phyloP scores from a whole-genome alignment of 108 stramenopile species.

The Cyclostephanos tholiformis region DNA sequence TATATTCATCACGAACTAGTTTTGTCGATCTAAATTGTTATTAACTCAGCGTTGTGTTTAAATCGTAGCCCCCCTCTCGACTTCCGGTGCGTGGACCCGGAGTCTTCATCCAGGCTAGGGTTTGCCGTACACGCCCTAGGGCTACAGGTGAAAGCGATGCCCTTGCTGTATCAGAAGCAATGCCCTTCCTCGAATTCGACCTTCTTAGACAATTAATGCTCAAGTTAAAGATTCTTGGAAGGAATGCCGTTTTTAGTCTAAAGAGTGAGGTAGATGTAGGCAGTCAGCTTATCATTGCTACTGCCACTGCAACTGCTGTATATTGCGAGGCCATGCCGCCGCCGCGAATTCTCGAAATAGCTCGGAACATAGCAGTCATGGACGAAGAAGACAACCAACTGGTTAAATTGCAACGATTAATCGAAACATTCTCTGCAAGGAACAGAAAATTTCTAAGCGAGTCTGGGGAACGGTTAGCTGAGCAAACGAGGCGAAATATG shows the following conservation, averaged over 20 bases:
- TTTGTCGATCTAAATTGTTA: background rate
- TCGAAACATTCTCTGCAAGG: slow-evolving; percentile 77
- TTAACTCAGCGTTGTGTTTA: background rate
- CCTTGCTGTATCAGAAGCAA: slow-evolving; percentile 88
- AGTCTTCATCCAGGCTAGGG: slow-evolving; percentile 92
- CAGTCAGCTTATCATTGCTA: slow-evolving; percentile 78
- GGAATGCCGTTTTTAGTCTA: slow-evolving; percentile 89
- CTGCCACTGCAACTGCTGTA: slow-evolving; percentile 85
- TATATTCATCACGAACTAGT: background rate
- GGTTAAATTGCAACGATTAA: slow-evolving; percentile 73
- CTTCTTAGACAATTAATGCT: slow-evolving; percentile 95
- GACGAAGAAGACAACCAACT: slow-evolving; percentile 85
- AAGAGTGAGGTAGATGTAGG: slow-evolving; percentile 90
- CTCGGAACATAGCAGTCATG: slow-evolving; percentile 81
- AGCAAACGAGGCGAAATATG: slow-evolving; percentile 54
- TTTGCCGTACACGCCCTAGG: slow-evolving; percentile 87
- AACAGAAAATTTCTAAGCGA: slow-evolving; percentile 70
- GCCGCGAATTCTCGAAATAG: slow-evolving; percentile 80
- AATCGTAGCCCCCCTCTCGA: slow-evolving; percentile 57
- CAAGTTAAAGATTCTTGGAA: slow-evolving; percentile 91
- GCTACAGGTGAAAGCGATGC: slow-evolving; percentile 88
- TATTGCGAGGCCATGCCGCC: slow-evolving; percentile 91
- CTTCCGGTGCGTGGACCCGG: slow-evolving; percentile 91
- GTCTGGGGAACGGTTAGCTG: slow-evolving; percentile 62
- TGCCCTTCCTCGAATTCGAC: slow-evolving; percentile 96